Percentiles rank a stretch among this genome's conserved stretches.
These are phyloP conservation scores for Citrus unshiu DNA, from an alignment of 345 rosid species.

Conservation along the genomic window DNA sequence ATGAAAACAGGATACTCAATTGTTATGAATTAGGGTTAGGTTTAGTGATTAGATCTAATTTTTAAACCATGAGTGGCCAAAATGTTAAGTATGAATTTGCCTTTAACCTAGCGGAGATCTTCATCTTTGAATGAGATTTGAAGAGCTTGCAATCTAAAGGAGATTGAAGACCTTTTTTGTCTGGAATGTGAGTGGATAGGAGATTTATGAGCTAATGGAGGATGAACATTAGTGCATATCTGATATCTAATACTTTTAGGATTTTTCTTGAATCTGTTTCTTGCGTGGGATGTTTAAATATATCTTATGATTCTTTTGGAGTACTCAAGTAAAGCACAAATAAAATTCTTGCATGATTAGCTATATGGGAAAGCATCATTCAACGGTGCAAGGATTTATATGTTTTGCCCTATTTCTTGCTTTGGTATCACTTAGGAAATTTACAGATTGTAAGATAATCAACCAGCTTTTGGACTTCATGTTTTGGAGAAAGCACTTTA, in stretches of 20 bases:
- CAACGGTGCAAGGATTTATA: not conserved
- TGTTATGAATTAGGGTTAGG: not conserved
- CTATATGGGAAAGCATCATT: not conserved
- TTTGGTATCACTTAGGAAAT: not conserved
- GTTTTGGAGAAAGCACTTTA: not conserved
- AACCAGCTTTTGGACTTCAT: not conserved
- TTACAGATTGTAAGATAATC: not conserved
- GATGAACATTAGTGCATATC: not conserved
- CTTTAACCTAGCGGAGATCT: not conserved
- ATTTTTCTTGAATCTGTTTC: not conserved
- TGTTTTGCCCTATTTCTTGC: not conserved
- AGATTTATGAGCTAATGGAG: not conserved
- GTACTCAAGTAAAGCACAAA: not conserved
- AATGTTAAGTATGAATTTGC: not conserved
- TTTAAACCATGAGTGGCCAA: not conserved
- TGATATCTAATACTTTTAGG: not conserved
- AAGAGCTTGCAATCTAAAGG: not conserved
- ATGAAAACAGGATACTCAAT: not conserved
- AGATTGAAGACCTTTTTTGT: not conserved
- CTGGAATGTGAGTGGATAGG: not conserved
- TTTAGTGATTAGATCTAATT: not conserved
- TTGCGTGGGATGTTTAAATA: not conserved
- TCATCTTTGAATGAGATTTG: not conserved
- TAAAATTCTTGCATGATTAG: not conserved
- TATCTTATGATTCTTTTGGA: not conserved